Evolutionary conservation across 2,329 filamentous ascomycete genomes (phyloP).

Genomic region (Lasiodiplodia hormozganensis): DNA sequence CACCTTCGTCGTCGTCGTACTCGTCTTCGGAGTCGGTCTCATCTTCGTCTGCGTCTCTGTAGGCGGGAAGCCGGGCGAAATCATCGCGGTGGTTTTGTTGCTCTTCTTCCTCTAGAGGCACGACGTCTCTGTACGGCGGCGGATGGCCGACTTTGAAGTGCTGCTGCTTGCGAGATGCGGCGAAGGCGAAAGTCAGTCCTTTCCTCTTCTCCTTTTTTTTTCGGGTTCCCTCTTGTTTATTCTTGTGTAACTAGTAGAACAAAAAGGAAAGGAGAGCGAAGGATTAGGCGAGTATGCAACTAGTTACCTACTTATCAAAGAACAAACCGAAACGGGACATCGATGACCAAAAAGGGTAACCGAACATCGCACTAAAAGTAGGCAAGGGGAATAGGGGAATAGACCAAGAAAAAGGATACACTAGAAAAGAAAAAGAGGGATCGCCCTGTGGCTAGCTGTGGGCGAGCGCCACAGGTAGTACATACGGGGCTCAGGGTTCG

Average conservation of each 20-base stretch:
- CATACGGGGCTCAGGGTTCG: background rate
- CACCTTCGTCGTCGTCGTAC: background rate
- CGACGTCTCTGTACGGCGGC: conserved; percentile 11
- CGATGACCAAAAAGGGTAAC: background rate
- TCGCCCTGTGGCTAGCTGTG: background rate
- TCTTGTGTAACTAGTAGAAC: background rate
- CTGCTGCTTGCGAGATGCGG: background rate
- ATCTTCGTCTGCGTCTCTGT: conserved; percentile 3
- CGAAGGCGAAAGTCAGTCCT: background rate
- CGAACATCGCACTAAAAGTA: background rate
- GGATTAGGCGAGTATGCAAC: background rate
- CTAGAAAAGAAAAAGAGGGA: background rate
- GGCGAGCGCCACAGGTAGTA: background rate
- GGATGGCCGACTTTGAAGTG: conserved; percentile 22
- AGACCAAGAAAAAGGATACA: too few species aligned
- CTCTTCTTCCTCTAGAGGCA: background rate
- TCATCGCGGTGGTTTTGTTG: background rate
- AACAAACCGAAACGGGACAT: too few species aligned
- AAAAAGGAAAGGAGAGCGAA: background rate
- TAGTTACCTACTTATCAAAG: too few species aligned
- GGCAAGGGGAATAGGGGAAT: background rate
- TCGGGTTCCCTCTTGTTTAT: background rate
- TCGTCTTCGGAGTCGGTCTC: background rate
- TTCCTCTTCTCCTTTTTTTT: background rate
- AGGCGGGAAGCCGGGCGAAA: background rate